Conservation (phyloP, 2,329 filamentous ascomycete species). For the Phialocephala subalpina region DNA sequence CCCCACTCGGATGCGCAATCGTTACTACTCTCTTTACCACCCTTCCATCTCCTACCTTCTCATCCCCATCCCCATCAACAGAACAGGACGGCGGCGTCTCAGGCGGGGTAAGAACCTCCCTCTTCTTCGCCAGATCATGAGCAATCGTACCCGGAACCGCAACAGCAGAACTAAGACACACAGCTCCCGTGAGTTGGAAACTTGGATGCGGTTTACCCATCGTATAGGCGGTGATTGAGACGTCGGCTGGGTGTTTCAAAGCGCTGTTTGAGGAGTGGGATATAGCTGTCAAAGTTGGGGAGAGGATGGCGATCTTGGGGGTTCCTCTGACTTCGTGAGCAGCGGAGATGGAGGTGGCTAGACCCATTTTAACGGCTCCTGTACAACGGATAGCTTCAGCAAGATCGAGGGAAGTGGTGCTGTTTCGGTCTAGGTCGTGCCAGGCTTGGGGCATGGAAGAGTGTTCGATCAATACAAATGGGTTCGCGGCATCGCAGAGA, state of each 20-base stretch:
- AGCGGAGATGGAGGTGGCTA: constrained; percentile 51
- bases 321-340: constrained; percentile 44
- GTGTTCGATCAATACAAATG: constrained; percentile 59
- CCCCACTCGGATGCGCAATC: constrained; percentile 44
- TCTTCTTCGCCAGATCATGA: constrained; percentile 19
- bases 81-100: not conserved
- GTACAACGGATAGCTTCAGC: constrained; percentile 61
- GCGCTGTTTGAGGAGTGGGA: not conserved
- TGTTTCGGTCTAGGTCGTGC: constrained; percentile 47
- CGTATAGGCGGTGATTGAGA: constrained; percentile 55
- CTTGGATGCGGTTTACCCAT: constrained; percentile 60
- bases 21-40: constrained; percentile 17
- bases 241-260: constrained; percentile 40
- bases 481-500: constrained; percentile 49
- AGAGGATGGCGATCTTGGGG: constrained; percentile 66
- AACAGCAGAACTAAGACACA: constrained; percentile 56
- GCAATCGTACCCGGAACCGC: constrained; percentile 51
- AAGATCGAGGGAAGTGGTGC: constrained; percentile 40
- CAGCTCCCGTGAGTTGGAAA: constrained; percentile 59
- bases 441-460: constrained; percentile 54
- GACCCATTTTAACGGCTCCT: constrained; percentile 65
- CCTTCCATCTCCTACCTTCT: not conserved
- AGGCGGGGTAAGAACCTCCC: not conserved
- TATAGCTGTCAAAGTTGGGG: constrained; percentile 24
- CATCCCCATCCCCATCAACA: not conserved